phyloP scores from a whole-genome alignment of 1,284 basidiomycete species.

The Spongispora temasekensis region DNA sequence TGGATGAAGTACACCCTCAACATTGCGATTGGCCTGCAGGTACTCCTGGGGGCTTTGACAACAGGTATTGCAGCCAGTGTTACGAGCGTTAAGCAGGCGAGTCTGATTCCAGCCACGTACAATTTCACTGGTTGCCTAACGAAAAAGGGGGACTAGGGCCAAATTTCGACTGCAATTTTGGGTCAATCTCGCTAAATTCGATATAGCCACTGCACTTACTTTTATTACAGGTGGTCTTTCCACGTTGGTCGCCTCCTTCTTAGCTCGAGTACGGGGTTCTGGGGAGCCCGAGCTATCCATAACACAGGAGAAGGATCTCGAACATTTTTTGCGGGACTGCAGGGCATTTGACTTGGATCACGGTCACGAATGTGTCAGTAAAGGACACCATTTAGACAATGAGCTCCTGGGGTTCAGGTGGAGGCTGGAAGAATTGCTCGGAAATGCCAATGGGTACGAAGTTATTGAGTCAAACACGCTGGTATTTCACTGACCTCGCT shows the following conservation, averaged over 20 bases:
- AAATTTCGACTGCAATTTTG: conserved; percentile 26
- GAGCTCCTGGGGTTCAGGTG: conserved; percentile 28
- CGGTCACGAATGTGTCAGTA: conserved; percentile 41
- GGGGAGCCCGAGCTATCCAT: conserved; percentile 64
- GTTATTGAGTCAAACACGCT: neutral
- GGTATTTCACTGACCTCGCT: neutral
- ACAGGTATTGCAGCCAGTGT: conserved; percentile 61
- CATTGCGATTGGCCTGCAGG: conserved; percentile 54
- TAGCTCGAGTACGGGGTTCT: conserved; percentile 66
- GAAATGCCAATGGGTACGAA: conserved; percentile 32
- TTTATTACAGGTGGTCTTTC: conserved; percentile 50
- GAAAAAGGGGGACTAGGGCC: conserved; percentile 16
- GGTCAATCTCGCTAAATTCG: conserved; percentile 17
- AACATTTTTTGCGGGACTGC: conserved; percentile 63
- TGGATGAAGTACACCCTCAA: conserved; percentile 55
- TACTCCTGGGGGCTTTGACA: conserved; percentile 65
- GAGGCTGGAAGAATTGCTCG: conserved; percentile 42
- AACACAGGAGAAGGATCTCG: conserved; percentile 56
- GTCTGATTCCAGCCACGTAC: conserved; percentile 2
- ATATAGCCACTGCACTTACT: neutral
- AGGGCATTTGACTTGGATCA: conserved; percentile 57
- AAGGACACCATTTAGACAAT: conserved; percentile 8
- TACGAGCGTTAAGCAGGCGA: conserved; percentile 38
- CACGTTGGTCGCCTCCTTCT: conserved; percentile 67
- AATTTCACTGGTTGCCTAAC: too few species aligned